Percentiles rank a stretch among this genome's conserved stretches.
phyloP scores from a whole-genome alignment of 2,329 filamentous ascomycete genomes.

The Penicillium sp. region DNA sequence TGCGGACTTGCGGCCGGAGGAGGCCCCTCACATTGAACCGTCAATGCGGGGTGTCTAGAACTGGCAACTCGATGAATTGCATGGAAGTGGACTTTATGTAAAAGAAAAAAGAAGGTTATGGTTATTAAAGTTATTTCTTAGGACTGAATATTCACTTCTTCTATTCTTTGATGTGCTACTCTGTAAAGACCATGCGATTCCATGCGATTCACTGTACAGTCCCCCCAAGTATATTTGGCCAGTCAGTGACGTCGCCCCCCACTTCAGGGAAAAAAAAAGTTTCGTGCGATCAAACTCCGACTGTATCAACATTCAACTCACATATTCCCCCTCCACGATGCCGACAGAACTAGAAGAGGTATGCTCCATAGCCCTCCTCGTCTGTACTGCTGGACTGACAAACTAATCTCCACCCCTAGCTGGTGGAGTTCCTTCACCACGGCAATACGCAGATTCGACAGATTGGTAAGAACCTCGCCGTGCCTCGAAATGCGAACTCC shows the following conservation, averaged over 20 bases:
- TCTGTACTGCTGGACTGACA: not conserved
- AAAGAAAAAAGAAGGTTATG: not conserved
- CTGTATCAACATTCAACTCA: not conserved
- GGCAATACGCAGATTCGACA: conserved; percentile 88
- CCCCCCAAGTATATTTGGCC: not conserved
- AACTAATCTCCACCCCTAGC: conserved; percentile 5
- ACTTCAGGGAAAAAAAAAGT: conserved; percentile 22
- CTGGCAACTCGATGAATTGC: not conserved
- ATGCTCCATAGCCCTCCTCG: conserved; percentile 19
- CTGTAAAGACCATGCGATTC: not conserved
- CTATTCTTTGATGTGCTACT: not conserved
- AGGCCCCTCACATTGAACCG: not conserved
- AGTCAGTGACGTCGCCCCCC: conserved; percentile 9
- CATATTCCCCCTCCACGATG: conserved; percentile 52
- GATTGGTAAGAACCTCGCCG: conserved; percentile 56
- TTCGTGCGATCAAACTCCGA: conserved; percentile 5
- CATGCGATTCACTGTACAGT: not conserved
- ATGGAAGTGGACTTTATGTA: not conserved
- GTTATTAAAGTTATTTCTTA: no score
- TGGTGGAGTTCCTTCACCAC: conserved; percentile 86
- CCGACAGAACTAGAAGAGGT: conserved; percentile 77
- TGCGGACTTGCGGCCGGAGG: not conserved
- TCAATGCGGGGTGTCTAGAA: not conserved
- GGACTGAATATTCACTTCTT: not conserved
- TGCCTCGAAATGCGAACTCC: not conserved